Percentiles rank a stretch among this genome's conserved stretches.
Conservation (phyloP, 257 asterid genomes). For the Solanum corneliomulleri region DNA sequence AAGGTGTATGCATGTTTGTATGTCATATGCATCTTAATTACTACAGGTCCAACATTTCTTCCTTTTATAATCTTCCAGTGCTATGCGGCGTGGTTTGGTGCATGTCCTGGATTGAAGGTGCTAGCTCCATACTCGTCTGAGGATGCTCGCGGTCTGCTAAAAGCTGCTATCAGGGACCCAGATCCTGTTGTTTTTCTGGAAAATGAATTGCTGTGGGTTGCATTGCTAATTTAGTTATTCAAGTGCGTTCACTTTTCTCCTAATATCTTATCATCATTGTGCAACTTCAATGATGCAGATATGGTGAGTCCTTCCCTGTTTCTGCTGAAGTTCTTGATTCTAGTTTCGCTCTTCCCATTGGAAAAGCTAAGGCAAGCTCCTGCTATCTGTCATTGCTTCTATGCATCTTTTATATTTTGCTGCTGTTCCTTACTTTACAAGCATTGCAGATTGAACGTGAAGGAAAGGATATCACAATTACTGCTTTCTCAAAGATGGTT, state of each 20-base stretch:
- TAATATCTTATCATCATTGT: not conserved
- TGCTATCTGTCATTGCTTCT: not conserved
- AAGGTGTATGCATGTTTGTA: not conserved
- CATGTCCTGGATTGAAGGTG: conserved; percentile 82
- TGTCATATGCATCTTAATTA: not conserved
- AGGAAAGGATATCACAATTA: conserved; percentile 73
- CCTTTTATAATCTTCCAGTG: conserved; percentile 34
- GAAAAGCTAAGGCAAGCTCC: conserved; percentile 73
- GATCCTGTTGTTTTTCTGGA: conserved; percentile 88
- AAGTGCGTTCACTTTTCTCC: not conserved
- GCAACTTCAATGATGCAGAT: conserved; percentile 24
- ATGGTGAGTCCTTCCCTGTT: conserved; percentile 80
- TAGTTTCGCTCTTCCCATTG: conserved; percentile 75
- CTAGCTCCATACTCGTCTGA: conserved; percentile 75
- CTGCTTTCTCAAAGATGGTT: conserved; percentile 90
- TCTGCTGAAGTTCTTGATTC: conserved; percentile 75
- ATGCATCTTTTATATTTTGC: not conserved
- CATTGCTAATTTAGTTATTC: not conserved
- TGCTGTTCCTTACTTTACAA: conserved; percentile 1
- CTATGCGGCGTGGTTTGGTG: conserved; percentile 79
- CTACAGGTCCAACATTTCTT: not conserved
- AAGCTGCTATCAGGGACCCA: conserved; percentile 97
- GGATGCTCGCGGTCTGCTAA: conserved; percentile 90
- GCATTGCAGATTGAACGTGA: conserved; percentile 63
- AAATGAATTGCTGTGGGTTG: conserved; percentile 70